Evolutionary conservation across 2,329 filamentous ascomycete species (phyloP).

Genomic region (Fusarium sp.): DNA sequence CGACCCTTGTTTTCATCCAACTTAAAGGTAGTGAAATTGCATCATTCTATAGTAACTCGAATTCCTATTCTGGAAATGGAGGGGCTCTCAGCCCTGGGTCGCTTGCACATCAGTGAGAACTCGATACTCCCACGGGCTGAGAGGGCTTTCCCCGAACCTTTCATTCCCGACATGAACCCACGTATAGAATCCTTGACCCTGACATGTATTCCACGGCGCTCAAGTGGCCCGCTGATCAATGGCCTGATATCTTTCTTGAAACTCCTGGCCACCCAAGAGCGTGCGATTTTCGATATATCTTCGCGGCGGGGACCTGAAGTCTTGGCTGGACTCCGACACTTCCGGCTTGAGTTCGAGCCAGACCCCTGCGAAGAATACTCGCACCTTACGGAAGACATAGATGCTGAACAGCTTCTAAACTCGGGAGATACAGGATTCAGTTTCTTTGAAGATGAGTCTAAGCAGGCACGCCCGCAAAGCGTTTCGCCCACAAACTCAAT

Average conservation of each 20-base stretch:
- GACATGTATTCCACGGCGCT: constrained; percentile 66
- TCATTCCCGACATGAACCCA: constrained; percentile 68
- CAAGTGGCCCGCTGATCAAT: constrained; percentile 62
- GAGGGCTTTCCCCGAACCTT: constrained; percentile 60
- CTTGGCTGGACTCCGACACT: constrained; percentile 64
- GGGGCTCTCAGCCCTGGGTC: constrained; percentile 52
- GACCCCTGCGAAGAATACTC: constrained; percentile 56
- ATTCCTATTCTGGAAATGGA: constrained; percentile 60
- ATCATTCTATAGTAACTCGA: constrained; percentile 71
- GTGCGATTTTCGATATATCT: constrained; percentile 54
- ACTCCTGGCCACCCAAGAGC: constrained; percentile 63
- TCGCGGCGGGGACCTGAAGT: constrained; percentile 57
- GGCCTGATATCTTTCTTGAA: constrained; percentile 62
- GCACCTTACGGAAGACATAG: constrained; percentile 51
- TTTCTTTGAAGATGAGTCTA: constrained; percentile 56
- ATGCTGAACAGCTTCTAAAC: constrained; percentile 59
- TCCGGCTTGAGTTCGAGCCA: constrained; percentile 67
- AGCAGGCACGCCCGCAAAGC: constrained; percentile 18
- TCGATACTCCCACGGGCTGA: constrained; percentile 58
- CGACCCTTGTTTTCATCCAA: constrained; percentile 66
- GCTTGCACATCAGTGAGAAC: constrained; percentile 60
- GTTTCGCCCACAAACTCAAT: constrained; percentile 3
- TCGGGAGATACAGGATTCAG: constrained; percentile 57
- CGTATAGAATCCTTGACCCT: constrained; percentile 65
- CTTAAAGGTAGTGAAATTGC: constrained; percentile 64